A percentile compares a stretch with the other conserved stretches of the same genome.
Evolutionary conservation across 2,329 filamentous ascomycete genomes (phyloP).

Genomic region (Coccinonectria pachysandricola): DNA sequence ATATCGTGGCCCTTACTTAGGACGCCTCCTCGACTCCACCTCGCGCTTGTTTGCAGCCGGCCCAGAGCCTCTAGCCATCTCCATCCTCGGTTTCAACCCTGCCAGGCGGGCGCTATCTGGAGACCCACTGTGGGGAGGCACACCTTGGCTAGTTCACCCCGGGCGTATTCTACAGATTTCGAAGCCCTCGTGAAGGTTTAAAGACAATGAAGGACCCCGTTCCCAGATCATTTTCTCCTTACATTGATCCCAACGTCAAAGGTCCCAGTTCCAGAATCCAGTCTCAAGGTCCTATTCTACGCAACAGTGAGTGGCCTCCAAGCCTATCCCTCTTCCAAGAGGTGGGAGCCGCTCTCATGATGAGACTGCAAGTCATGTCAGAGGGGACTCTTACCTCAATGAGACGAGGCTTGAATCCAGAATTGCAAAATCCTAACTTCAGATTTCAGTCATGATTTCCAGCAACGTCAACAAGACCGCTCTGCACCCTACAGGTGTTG

Average conservation of each 20-base stretch:
- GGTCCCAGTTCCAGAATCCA: conserved; percentile 29
- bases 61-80: conserved; percentile 12
- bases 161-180: conserved; percentile 14
- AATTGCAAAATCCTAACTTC: conserved; percentile 12
- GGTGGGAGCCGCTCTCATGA: too few relatives aligned
- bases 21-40: conserved; percentile 18
- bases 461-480: conserved; percentile 78
- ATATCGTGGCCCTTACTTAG: conserved; percentile 24
- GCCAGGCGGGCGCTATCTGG: conserved; percentile 18
- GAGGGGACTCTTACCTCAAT: too few relatives aligned
- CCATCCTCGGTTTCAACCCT: conserved; percentile 20
- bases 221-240: conserved; percentile 27
- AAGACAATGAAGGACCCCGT: conserved; percentile 34
- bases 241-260: conserved; percentile 29
- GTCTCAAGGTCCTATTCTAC: conserved; percentile 27
- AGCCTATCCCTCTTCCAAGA: conserved; percentile 1
- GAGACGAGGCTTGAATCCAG: too few relatives aligned
- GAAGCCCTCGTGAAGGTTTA: conserved; percentile 22
- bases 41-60: conserved; percentile 17
- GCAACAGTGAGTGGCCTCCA: conserved; percentile 29
- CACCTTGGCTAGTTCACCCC: conserved; percentile 16
- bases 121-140: conserved; percentile 16
- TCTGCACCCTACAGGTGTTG: conserved; percentile 81
- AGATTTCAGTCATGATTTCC: conserved; percentile 35
- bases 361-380: too few relatives aligned